Base-by-base conservation (phyloP, 1,284 basidiomycete genomes). In the Cryptococcus sp. region DNA sequence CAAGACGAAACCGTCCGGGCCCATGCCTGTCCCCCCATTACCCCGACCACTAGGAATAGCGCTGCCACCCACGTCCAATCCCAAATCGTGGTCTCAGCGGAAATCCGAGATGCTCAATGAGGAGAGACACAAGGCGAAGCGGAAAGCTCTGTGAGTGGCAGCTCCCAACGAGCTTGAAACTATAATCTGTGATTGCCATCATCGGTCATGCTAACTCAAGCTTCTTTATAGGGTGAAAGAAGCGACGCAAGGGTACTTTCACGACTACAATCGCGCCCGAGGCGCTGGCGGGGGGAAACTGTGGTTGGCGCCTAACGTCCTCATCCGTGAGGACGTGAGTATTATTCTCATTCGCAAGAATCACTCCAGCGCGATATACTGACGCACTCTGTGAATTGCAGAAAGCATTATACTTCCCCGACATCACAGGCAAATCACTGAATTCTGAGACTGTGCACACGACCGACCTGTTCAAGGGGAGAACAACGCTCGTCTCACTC, bases 361-460 rank as follows among this genome's bases (percentile, higher is more conserved):
- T 42, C 27, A 20, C 35, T 22, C n/a, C 38, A 35, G 22, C 30
- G 42, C 42, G 16, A 19, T 15, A 22, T 45, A 45, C 42, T 45
- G 41, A 45, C 22, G 42, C 22, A 22, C 15, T 45, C 15, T 45
- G n/a, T 15, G 42, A 13, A 4, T 15, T n/a, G 17, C 68, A 94
- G 91, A 88, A 85, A 86, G 86, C 95, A 8, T 80, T 92, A 1
- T 98, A 91, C 79, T 89, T 98, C 57, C 95, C 95, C 1, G 86
- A 95, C 67, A 85, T 99, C n/a, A 76, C 79, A 2, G 95, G 96
- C 0, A 87, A 85, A 47, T 82, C 85, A 20, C 68, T 84, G 3
- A 89, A 63, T 82, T 82, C 46, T 79, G 82, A n/a, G 15, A 84
- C 82, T 54, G 83, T 83, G 20, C 86, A 93, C 72, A 97, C 93